Base-by-base conservation (phyloP, 1,139 yeast species). In the Entelexis sorbosivorans region DNA sequence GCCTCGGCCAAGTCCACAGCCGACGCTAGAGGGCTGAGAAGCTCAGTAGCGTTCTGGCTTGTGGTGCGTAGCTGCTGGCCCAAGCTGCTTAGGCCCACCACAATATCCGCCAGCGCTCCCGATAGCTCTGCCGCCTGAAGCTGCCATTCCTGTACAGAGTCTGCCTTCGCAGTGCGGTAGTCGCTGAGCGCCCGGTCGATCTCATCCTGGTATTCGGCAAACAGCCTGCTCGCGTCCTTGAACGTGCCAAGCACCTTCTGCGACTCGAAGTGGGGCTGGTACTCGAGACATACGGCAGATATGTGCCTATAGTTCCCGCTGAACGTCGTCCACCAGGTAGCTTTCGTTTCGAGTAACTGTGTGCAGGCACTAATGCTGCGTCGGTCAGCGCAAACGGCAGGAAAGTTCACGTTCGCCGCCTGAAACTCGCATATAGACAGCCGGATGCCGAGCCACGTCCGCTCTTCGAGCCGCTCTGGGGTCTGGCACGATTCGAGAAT, bases 281-380 rank as follows among this genome's bases (percentile, higher is more conserved):
- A 52, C 50, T 63, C 66, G 9, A 52, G 47, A 45, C 72, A 68
- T 0, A 67, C 50, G 1, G 57, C 59, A 13, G 63, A 59, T 10
- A 68, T 62, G 14, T 66, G 57, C 26, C 62, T 60, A 51, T 64
- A 66, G 48, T 66, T 65, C 5, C 69, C 69, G 38, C 66, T 65
- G 53, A 63, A 67, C 0, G 71, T 67, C 1, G 72, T 67, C 72
- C 72, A 68, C 69, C 70, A 66, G 31, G 67, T 69, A 1, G 70
- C 61, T 26, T 57, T 53, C 1, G 61, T 34, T 39, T 63, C 66
- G 42, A 68, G 54, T 33, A 51, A 56, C 6, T 35, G 42, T 2
- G 69, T 56, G 51, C 72, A 68, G 3, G 40, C 28, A 2, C 42
- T n/a, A 3, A 55, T 43, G 22, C 29, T n/a, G 13, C 44, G 20